Conservation (phyloP, 73 alveolate genomes). For the Paramecium primaurelia region DNA sequence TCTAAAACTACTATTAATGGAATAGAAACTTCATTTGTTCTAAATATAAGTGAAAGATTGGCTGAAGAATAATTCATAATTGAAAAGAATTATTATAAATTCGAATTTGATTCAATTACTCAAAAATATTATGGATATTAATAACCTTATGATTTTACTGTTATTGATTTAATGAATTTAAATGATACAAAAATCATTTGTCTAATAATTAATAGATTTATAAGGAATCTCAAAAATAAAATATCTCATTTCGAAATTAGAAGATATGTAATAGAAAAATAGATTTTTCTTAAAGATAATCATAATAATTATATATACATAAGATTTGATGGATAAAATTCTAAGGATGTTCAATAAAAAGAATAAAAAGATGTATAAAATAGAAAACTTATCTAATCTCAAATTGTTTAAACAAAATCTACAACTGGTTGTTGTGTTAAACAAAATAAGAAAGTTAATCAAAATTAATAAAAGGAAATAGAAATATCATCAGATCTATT, state of each 20-base stretch:
- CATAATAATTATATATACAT: background rate
- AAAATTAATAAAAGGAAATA: background rate
- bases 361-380: background rate
- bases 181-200: background rate
- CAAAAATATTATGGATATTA: background rate
- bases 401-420: background rate
- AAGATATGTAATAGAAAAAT: background rate
- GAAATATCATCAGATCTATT: background rate
- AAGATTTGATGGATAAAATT: background rate
- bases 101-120: background rate
- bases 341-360: background rate
- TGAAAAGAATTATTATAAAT: background rate
- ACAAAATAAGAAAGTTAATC: background rate
- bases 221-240: background rate
- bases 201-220: background rate
- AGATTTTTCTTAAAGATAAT: background rate
- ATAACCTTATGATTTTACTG: slow-evolving; percentile 12
- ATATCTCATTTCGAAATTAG: background rate
- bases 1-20: background rate
- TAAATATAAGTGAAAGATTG: background rate
- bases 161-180: background rate
- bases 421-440: background rate
- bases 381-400: background rate
- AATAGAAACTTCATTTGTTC: background rate
- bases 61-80: background rate